Evolutionary conservation across 2,329 filamentous ascomycete species (phyloP).

Genomic region (Bretziella fagacearum): DNA sequence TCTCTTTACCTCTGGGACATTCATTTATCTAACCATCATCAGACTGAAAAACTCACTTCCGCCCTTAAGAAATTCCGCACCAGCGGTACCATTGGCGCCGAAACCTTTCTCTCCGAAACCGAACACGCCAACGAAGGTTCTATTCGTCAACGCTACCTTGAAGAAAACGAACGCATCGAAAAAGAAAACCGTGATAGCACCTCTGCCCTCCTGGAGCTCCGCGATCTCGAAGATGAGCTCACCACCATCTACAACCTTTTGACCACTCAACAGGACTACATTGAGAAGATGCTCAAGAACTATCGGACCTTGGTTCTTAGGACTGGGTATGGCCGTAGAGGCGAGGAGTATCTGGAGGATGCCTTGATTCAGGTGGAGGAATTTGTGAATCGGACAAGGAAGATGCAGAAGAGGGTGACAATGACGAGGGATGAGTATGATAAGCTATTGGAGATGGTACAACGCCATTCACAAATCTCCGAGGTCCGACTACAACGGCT

Average conservation of each 20-base stretch:
- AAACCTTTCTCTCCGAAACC: constrained; percentile 25
- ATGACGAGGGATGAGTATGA: constrained; percentile 45
- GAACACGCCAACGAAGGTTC: constrained; percentile 24
- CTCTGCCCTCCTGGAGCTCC: constrained; percentile 42
- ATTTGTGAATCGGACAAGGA: constrained; percentile 34
- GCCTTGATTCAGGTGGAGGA: constrained; percentile 36
- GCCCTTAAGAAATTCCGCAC: constrained; percentile 46
- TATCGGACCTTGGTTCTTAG: constrained; percentile 24
- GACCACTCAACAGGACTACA: constrained; percentile 35
- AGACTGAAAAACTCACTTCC: constrained; percentile 45
- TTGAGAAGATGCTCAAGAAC: constrained; percentile 30
- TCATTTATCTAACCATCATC: no score
- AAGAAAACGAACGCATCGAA: constrained; percentile 30
- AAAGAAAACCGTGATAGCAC: constrained; percentile 45
- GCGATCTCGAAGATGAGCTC: constrained; percentile 48
- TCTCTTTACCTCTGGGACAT: no score
- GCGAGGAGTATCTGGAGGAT: constrained; percentile 35
- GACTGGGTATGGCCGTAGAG: constrained; percentile 20
- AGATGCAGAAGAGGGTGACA: constrained; percentile 42
- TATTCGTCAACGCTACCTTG: constrained; percentile 25
- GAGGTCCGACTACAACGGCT: constrained; percentile 45
- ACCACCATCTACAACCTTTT: constrained; percentile 39
- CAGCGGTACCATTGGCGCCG: constrained; percentile 33
- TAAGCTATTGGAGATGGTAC: constrained; percentile 49
- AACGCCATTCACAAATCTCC: constrained; percentile 49